Evolutionary conservation across 306 rosid genomes (phyloP).

Genomic region (Quercus parvula): DNA sequence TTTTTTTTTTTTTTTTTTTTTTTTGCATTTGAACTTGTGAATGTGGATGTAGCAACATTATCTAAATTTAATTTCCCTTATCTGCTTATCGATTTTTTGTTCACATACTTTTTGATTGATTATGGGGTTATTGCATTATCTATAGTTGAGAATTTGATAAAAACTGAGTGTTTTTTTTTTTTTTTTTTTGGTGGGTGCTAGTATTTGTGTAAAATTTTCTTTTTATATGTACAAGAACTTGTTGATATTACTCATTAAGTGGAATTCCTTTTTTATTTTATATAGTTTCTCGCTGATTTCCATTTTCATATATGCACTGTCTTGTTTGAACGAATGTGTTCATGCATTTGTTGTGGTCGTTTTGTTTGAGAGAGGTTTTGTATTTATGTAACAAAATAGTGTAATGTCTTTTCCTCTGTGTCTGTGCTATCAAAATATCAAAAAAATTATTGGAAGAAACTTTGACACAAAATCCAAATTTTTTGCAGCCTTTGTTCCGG

Average conservation of each 20-base stretch:
- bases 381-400: conserved; percentile 6
- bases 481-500: conserved; percentile 79
- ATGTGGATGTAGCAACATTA: background rate
- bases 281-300: no score
- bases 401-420: conserved; percentile 6
- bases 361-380: conserved; percentile 4
- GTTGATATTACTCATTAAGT: background rate
- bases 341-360: background rate
- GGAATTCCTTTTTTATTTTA: no score
- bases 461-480: conserved; percentile 38
- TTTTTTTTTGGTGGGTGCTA: background rate
- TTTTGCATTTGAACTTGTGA: conserved; percentile 17
- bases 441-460: conserved; percentile 40
- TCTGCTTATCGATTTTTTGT: background rate
- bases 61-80: background rate
- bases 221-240: background rate
- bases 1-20: conserved; percentile 13
- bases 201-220: background rate
- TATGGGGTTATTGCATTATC: background rate
- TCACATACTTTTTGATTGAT: conserved; percentile 3
- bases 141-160: background rate
- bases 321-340: no score
- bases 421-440: conserved; percentile 74
- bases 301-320: no score
- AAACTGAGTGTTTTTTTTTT: background rate